Percentiles rank a stretch among this genome's conserved stretches.
These are phyloP conservation scores for Gaertneriomyces sp. DNA, from an alignment of 192 early-diverging fungal species.

Conservation along the genomic window DNA sequence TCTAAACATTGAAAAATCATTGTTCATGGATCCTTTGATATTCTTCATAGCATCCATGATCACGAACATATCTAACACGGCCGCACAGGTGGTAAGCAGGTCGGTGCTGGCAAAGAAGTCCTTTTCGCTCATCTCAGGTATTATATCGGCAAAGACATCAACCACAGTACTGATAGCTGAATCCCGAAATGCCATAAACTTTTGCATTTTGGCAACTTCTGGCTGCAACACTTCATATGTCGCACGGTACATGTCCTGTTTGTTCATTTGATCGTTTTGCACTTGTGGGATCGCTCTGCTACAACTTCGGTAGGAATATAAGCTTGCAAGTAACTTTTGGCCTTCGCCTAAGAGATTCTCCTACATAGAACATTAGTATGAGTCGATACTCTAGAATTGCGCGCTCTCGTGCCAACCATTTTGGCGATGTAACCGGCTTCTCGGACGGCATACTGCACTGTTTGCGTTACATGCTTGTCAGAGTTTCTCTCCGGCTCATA, in stretches of 20 bases:
- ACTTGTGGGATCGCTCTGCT: conserved; percentile 46
- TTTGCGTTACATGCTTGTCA: conserved; percentile 14
- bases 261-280: conserved; percentile 28
- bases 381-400: not conserved
- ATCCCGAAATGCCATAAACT: conserved; percentile 47
- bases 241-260: conserved; percentile 23
- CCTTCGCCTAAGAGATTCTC: conserved; percentile 37
- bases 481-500: conserved; percentile 22
- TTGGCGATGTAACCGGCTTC: conserved; percentile 34
- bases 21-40: conserved; percentile 52
- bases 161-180: conserved; percentile 21
- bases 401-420: conserved; percentile 18
- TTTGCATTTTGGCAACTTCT: conserved; percentile 41
- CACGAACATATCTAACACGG: conserved; percentile 41
- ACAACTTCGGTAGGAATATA: conserved; percentile 47
- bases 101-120: conserved; percentile 36
- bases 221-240: conserved; percentile 40
- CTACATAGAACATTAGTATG: conserved; percentile 6
- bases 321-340: conserved; percentile 28
- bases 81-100: conserved; percentile 37
- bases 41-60: conserved; percentile 53
- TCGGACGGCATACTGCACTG: conserved; percentile 28
- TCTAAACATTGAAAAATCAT: conserved; percentile 55
- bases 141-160: conserved; percentile 34
- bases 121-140: conserved; percentile 32